These are phyloP conservation scores for Pleurozium schreberi DNA, from an alignment of 225 moss, liverwort and hornwort species.

Conservation along the genomic window DNA sequence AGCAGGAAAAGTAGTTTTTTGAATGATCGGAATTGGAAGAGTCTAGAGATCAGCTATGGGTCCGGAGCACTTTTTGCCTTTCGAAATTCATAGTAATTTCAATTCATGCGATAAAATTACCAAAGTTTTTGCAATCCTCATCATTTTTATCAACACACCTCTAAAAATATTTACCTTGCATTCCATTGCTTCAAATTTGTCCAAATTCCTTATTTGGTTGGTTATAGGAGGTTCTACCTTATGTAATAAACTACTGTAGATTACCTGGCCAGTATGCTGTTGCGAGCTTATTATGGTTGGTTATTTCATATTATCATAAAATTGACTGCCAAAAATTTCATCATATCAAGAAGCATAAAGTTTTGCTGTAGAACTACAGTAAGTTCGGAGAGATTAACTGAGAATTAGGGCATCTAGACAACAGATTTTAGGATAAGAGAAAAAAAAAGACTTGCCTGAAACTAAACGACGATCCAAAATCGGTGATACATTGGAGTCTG, in stretches of 20 bases:
- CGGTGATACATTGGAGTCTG: constrained; percentile 53
- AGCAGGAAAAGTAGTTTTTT: too few species aligned
- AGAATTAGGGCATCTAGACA: neutral
- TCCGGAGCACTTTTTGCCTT: too few species aligned
- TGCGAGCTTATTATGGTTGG: neutral
- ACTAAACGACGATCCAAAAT: constrained; percentile 21
- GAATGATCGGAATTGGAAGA: too few species aligned
- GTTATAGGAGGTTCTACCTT: too few species aligned
- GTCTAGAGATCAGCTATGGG: too few species aligned
- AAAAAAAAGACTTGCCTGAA: constrained; percentile 21
- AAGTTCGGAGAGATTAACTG: neutral
- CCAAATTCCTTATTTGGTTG: too few species aligned
- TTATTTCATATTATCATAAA: neutral
- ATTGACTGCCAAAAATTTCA: neutral
- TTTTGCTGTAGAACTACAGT: neutral
- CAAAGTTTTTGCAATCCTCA: too few species aligned
- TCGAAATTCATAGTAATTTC: too few species aligned
- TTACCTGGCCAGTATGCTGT: neutral
- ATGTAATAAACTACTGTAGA: neutral
- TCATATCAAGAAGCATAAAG: neutral
- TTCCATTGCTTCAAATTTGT: too few species aligned
- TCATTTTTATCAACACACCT: too few species aligned
- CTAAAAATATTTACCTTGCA: too few species aligned
- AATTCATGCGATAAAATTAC: too few species aligned
- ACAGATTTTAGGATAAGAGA: neutral